Conservation (phyloP, 371 early-diverging fungal species). For the Syncephalastrum sp. region DNA sequence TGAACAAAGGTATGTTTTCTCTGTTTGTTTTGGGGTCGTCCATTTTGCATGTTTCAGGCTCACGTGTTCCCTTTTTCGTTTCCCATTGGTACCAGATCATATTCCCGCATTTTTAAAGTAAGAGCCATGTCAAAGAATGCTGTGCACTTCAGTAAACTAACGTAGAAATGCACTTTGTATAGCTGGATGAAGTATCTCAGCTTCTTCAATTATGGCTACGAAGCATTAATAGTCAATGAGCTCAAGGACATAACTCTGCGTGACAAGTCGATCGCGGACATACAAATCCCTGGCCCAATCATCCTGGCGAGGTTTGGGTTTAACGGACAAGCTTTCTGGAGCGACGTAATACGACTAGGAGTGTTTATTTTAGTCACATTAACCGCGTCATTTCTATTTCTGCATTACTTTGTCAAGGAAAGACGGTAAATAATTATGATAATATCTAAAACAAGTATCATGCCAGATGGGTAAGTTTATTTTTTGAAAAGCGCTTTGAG, state of each 20-base stretch:
- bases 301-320: conserved; percentile 48
- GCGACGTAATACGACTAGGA: conserved; percentile 27
- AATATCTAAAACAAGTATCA: background rate
- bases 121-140: conserved; percentile 4
- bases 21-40: conserved; percentile 9
- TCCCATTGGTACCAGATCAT: conserved; percentile 26
- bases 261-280: conserved; percentile 49
- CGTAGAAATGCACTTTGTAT: background rate
- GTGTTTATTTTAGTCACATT: conserved; percentile 30
- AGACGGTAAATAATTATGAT: conserved; percentile 20
- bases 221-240: conserved; percentile 82
- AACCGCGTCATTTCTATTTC: conserved; percentile 32
- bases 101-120: conserved; percentile 45
- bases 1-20: conserved; percentile 67
- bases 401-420: conserved; percentile 46
- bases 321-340: conserved; percentile 50
- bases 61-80: background rate
- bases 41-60: conserved; percentile 2
- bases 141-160: too few relatives aligned
- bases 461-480: too few relatives aligned
- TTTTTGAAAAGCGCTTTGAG: conserved; percentile 2
- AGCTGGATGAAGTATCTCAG: conserved; percentile 77
- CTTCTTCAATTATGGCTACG: conserved; percentile 87
- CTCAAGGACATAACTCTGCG: conserved; percentile 45
- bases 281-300: conserved; percentile 49